Conservation (phyloP, 2,329 filamentous ascomycete species). For the Phyllosticta citribraziliensis region DNA sequence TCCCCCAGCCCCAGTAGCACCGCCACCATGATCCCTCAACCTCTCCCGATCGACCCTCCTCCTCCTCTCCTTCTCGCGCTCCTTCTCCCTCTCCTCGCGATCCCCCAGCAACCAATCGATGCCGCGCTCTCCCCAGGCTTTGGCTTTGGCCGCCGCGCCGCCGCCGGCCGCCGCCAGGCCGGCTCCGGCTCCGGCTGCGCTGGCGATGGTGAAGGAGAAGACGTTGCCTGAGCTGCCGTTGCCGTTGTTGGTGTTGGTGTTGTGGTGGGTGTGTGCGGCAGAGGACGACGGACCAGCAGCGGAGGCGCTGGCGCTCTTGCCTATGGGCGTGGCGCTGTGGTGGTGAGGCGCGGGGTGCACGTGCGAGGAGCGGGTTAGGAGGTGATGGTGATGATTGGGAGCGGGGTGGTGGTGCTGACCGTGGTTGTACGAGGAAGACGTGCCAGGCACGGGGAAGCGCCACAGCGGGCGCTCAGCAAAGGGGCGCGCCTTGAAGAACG, state of each 20-base stretch:
- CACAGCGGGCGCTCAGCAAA: not conserved
- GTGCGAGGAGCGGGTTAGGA: constrained; percentile 6
- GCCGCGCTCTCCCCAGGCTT: constrained; percentile 17
- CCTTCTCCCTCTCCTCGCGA: constrained; percentile 12
- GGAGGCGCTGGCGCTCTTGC: too few species aligned
- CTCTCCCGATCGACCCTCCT: constrained; percentile 6
- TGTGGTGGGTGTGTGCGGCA: not conserved
- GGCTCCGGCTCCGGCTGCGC: not conserved
- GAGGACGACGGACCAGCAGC: too few species aligned
- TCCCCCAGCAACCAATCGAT: constrained; percentile 27
- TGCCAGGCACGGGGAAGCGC: not conserved
- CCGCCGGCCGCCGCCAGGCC: not conserved
- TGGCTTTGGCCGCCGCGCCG: not conserved
- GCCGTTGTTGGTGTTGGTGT: not conserved
- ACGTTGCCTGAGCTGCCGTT: not conserved
- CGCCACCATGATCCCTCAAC: not conserved
- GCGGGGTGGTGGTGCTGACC: not conserved
- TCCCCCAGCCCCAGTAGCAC: not conserved
- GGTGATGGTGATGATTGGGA: constrained; percentile 10
- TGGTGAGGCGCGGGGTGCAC: not conserved
- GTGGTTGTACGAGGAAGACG: not conserved
- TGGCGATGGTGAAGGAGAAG: too few species aligned
- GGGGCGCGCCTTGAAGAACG: not conserved
- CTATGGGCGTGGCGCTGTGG: not conserved
- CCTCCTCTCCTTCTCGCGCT: constrained; percentile 16